A percentile compares a stretch with the other conserved stretches of the same genome.
Evolutionary conservation across 306 rosid species (phyloP).

Genomic region (Rosa multiflora): DNA sequence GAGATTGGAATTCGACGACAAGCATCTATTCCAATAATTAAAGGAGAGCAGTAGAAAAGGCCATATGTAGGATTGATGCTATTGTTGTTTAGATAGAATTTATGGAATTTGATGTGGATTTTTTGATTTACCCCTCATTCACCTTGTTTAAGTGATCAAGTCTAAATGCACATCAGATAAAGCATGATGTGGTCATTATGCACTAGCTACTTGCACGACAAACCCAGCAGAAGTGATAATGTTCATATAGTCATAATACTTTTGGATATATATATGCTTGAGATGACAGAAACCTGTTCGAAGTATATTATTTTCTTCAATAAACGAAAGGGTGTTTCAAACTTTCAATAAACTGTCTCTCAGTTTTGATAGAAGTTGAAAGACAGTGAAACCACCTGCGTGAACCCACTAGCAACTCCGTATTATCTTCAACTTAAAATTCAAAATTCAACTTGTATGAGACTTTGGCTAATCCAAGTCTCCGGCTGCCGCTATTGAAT

Average conservation of each 20-base stretch:
- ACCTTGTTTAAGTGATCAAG: neutral
- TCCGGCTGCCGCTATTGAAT: neutral
- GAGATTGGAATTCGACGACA: neutral
- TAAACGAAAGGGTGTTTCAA: neutral
- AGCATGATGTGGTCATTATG: neutral
- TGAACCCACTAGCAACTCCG: neutral
- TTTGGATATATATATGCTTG: neutral
- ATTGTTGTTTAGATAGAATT: neutral
- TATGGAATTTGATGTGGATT: neutral
- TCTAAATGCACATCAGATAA: neutral
- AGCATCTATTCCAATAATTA: constrained; percentile 2
- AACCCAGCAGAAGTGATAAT: neutral
- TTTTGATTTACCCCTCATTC: neutral
- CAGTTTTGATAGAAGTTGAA: too few species aligned
- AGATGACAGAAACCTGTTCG: neutral
- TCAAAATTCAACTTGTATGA: too few species aligned
- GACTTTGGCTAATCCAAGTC: too few species aligned
- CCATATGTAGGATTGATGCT: neutral
- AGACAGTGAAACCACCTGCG: too few species aligned
- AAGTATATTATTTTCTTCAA: neutral
- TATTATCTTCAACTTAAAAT: too few species aligned
- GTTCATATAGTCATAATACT: neutral
- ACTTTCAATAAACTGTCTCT: too few species aligned
- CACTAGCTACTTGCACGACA: neutral
- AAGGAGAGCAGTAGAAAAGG: neutral